Base-by-base conservation (phyloP, 2,329 filamentous ascomycete species). In the Leptosphaerulina australis region DNA sequence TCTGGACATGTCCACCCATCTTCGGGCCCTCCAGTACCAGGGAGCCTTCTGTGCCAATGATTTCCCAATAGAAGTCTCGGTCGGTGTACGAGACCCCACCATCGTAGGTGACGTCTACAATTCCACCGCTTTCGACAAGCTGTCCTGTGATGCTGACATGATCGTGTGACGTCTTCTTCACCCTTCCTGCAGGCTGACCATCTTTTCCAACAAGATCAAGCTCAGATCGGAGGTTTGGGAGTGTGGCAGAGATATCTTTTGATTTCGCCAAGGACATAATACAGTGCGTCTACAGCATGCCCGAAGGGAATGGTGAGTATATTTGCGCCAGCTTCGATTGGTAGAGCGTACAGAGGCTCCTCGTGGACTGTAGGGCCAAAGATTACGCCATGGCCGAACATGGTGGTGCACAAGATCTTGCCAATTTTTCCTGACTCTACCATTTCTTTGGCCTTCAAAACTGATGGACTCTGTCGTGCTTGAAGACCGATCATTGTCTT, bases 401-500 rank as follows among this genome's bases (percentile, higher is more conserved):
- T 69, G 0, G 61, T 68, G 1, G 68, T 70, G 41, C 67, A 71
- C 11, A 74, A 31, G 1, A 82, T 60, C 25, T 70, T 70, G 2
- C 79, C 80, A 10, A 82, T 71, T 28, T 72, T 69, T 1, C 77
- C 76, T 1, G 66, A 66, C 1, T 68, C 60, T 3, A 82, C 49
- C 3, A 81, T 60, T 12, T 76, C 62, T 45, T 74, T 77, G 8
- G 80, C 48, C 46, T 76, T 79, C 3, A 65, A 12, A 2, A 77
- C 56, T 0, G 74, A 56, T 3, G 77, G 77, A 40, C 65, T 66
- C 2, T 74, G 69, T 4, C 76, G 68, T 2, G 70, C 77, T 60
- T 83, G 80, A 4, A 81, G 49, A 2, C 79, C 79, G 2, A 82
- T 70, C 18, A 79, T 66, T 0, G 77, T 82, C 37, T 67, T 71